A percentile compares a stretch with the other conserved stretches of the same genome.
Evolutionary conservation across 805 yeast species (phyloP).

Genomic region (Lachancea kluyveri): DNA sequence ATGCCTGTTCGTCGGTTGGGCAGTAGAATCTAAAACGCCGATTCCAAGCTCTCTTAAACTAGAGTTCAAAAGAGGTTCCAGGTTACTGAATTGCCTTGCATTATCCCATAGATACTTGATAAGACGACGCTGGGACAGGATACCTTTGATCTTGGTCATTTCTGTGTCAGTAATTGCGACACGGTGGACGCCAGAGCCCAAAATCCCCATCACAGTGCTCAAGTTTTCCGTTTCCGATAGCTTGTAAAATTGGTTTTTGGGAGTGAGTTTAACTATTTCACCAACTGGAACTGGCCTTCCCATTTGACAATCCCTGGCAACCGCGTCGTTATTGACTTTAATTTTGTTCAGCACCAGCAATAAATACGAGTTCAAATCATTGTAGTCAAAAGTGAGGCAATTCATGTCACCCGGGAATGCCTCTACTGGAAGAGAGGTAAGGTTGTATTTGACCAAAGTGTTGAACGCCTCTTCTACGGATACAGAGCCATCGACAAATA

Average conservation of each 20-base stretch:
- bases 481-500: slow-evolving; percentile 56
- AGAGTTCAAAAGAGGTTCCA: slow-evolving; percentile 67
- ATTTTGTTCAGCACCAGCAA: slow-evolving; percentile 76
- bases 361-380: slow-evolving; percentile 83
- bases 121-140: slow-evolving; percentile 84
- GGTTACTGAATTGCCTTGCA: slow-evolving; percentile 74
- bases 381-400: slow-evolving; percentile 84
- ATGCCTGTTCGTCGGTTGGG: slow-evolving; percentile 33
- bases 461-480: slow-evolving; percentile 89
- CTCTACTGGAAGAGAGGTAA: slow-evolving; percentile 83
- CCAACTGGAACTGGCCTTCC: slow-evolving; percentile 91
- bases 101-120: slow-evolving; percentile 87
- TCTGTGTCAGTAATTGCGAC: slow-evolving; percentile 66
- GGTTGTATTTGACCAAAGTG: slow-evolving; percentile 58
- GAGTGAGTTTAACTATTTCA: slow-evolving; percentile 77
- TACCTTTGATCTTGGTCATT: slow-evolving; percentile 61
- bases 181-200: slow-evolving; percentile 95
- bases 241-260: slow-evolving; percentile 83
- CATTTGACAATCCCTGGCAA: slow-evolving; percentile 55
- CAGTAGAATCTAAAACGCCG: slow-evolving; percentile 45
- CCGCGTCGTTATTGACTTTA: slow-evolving; percentile 30
- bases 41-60: slow-evolving; percentile 68
- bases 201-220: slow-evolving; percentile 69
- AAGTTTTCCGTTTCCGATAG: slow-evolving; percentile 64
- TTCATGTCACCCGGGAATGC: slow-evolving; percentile 48